Evolutionary conservation across 164 flowering plant genomes (phyloP), one percentile per base, ranked within the genome.

Genomic region (Stephania japonica): DNA sequence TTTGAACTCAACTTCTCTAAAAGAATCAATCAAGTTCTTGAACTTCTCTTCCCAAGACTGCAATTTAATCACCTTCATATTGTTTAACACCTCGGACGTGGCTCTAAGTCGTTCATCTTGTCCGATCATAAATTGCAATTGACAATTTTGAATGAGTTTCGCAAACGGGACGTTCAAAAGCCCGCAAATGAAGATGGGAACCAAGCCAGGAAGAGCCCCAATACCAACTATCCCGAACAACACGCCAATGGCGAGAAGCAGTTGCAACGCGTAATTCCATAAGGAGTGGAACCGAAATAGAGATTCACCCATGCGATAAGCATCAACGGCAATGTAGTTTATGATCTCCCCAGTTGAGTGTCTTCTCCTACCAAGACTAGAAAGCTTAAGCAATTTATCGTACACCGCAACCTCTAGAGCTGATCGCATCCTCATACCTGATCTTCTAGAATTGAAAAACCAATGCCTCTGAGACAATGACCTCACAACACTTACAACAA

Each of bases 31-130:
- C 75, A 77, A 64, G 13, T 26, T 77, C 83, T 80, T 86, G 84
- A 94, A 94, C 16, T 87, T 82, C 8, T 91, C 94, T 76, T 92
- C 99, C 99, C 99, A 94, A 6, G 95, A 88, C 72, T 92, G 97
- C 43, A 94, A 68, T 79, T 94, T 94, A 38, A 94, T 92, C 70
- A 91, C 80, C 72, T 91, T 91, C 94, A 94, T 94, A 69, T 76
- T 91, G 86, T 89, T 90, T 4, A 94, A 81, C 69, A 91, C 82
- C 79, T 92, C 98, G 12, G 97, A 89, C 67, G 90, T 89, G 18
- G 91, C 71, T 71, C 91, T 81, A 6, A 94, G 83, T 18, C 98
- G 72, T 73, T 83, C 80, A 71, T 94, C 97, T 75, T 91, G 97
- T 1, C 87, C 89, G 6, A 47, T 43, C 97, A 91, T 91, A 70